Evolutionary conservation across 1,284 basidiomycete genomes (phyloP).

Genomic region (Austroboletus niveus): DNA sequence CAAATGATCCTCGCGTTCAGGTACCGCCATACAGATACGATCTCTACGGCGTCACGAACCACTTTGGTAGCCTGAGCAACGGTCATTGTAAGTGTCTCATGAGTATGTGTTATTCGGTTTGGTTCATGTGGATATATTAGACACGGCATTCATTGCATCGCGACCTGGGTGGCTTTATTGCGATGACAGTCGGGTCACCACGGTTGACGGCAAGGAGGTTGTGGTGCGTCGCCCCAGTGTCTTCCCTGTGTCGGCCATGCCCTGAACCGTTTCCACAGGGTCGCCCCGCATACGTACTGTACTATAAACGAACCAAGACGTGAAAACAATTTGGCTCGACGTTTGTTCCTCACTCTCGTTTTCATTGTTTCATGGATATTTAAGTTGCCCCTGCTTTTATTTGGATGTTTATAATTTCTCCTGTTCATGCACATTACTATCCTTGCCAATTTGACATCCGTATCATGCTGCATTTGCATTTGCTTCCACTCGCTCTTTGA

Average conservation of each 20-base stretch:
- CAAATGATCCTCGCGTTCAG: slow-evolving; percentile 66
- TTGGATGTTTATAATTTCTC: slow-evolving; percentile 23
- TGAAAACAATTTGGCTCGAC: slow-evolving; percentile 32
- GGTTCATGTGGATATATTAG: slow-evolving; percentile 39
- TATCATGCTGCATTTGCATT: slow-evolving; percentile 23
- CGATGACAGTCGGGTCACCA: slow-evolving; percentile 79
- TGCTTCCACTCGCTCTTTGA: background rate
- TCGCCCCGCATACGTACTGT: slow-evolving; percentile 85
- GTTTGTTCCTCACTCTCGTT: background rate
- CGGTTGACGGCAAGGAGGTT: slow-evolving; percentile 75
- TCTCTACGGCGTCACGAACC: slow-evolving; percentile 88
- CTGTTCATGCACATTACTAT: slow-evolving; percentile 16
- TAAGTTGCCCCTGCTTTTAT: slow-evolving; percentile 31
- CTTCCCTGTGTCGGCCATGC: background rate
- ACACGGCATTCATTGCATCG: slow-evolving; percentile 83
- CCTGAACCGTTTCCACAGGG: slow-evolving; percentile 48
- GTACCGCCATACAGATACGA: slow-evolving; percentile 86
- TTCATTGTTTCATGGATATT: slow-evolving; percentile 22
- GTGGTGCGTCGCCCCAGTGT: slow-evolving; percentile 58
- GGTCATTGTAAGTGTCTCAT: slow-evolving; percentile 78
- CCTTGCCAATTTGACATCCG: slow-evolving; percentile 8
- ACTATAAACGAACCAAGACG: slow-evolving; percentile 71
- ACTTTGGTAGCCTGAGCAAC: slow-evolving; percentile 86
- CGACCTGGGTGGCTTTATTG: slow-evolving; percentile 83
- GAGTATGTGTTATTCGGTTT: background rate